A percentile compares a stretch with the other conserved stretches of the same genome.
phyloP scores from a whole-genome alignment of 202 grass and related monocot genomes.

The Panicum hallii region DNA sequence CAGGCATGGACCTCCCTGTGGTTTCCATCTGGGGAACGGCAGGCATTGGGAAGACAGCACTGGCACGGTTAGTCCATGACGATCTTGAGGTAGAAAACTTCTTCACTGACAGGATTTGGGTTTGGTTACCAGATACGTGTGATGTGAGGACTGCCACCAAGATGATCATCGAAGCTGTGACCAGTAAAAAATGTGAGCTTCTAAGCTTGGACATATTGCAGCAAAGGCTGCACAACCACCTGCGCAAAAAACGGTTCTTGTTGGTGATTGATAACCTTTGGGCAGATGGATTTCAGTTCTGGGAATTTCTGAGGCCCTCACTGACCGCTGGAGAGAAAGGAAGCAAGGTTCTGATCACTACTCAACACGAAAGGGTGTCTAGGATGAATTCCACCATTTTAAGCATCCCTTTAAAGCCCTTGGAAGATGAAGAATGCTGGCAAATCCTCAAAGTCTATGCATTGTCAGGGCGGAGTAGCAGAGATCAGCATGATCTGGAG shows the following conservation, averaged over 20 bases:
- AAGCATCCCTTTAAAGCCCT: slow-evolving; percentile 32
- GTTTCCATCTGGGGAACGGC: slow-evolving; percentile 47
- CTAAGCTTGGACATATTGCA: slow-evolving; percentile 51
- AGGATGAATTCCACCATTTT: not conserved
- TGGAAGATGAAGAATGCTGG: slow-evolving; percentile 45
- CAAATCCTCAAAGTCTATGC: slow-evolving; percentile 34
- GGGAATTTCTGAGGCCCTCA: slow-evolving; percentile 38
- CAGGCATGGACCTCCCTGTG: slow-evolving; percentile 18
- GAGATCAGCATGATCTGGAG: slow-evolving; percentile 23
- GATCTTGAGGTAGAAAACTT: slow-evolving; percentile 23
- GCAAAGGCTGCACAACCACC: slow-evolving; percentile 27
- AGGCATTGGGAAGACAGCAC: slow-evolving; percentile 60
- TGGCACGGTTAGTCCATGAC: slow-evolving; percentile 43
- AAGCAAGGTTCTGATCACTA: slow-evolving; percentile 60
- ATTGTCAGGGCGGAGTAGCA: slow-evolving; percentile 4
- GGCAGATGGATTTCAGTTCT: slow-evolving; percentile 36
- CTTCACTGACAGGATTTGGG: slow-evolving; percentile 53
- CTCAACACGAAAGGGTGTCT: slow-evolving; percentile 33
- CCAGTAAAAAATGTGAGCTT: slow-evolving; percentile 20
- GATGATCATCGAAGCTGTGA: slow-evolving; percentile 51
- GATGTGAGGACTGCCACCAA: slow-evolving; percentile 44
- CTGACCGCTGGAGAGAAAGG: slow-evolving; percentile 32
- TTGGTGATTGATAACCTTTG: slow-evolving; percentile 54
- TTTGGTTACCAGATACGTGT: slow-evolving; percentile 47
- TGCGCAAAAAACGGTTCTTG: slow-evolving; percentile 43